Conservation (phyloP, 2,329 filamentous ascomycete species). For the Aurifilum marmelostoma region DNA sequence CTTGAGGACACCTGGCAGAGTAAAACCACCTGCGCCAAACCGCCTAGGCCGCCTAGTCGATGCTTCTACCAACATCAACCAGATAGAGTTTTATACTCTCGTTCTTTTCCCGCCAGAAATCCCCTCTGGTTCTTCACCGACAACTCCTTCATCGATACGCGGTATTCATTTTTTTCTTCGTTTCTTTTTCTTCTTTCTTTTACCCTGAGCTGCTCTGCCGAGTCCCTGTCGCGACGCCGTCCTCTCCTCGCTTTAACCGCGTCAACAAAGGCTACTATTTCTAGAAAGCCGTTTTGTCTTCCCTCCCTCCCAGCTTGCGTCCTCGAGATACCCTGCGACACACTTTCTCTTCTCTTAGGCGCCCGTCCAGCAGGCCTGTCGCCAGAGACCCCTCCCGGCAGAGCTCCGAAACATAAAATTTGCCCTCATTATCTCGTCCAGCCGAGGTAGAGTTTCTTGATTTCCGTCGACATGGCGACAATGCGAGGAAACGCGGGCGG, state of each 20-base stretch:
- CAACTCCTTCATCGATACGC: constrained; percentile 8
- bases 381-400: neutral
- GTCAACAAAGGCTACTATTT: constrained; percentile 4
- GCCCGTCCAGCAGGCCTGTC: constrained; percentile 21
- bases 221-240: neutral
- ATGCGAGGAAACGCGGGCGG: constrained; percentile 29
- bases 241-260: constrained; percentile 1
- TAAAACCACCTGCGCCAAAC: constrained; percentile 11
- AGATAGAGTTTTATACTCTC: constrained; percentile 16
- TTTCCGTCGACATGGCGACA: constrained; percentile 27
- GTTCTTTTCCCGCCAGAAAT: neutral
- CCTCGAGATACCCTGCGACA: constrained; percentile 17
- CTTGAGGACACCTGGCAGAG: constrained; percentile 21
- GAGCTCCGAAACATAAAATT: constrained; percentile 4
- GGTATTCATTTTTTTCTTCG: constrained; percentile 12
- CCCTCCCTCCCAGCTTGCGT: constrained; percentile 11
- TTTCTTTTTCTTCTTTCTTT: neutral
- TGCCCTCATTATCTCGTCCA: neutral
- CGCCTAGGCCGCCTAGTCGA: constrained; percentile 6
- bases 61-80: constrained; percentile 9
- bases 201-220: constrained; percentile 3
- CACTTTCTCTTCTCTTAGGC: constrained; percentile 9
- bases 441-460: neutral
- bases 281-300: neutral
- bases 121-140: neutral